Evolutionary conservation across 1,139 yeast genomes (phyloP), one percentile per base, ranked within the genome.

Genomic region (Martiniozyma asiatica): DNA sequence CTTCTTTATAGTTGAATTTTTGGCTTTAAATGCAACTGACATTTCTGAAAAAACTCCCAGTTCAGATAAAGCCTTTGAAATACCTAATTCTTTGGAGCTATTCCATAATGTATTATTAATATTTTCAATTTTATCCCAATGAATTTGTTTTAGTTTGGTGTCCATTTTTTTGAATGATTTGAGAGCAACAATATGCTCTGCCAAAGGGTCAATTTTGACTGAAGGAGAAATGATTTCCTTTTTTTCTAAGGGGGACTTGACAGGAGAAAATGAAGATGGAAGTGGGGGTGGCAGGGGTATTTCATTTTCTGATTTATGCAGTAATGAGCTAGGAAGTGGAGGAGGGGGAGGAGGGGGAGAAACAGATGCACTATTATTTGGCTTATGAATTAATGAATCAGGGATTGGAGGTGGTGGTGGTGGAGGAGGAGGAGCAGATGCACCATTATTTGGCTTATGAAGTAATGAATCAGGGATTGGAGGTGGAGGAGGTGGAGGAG

Each of bases 71-170:
- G 85, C 94, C 12, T 64, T 67, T 36, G 85, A 66, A 11, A 87
- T 69, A 14, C 97, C 97, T 38, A 68, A 63, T 36, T 55, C 58
- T 27, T 64, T 65, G 18, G 65, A 58, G 23, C 67, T 70, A n/a
- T 63, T 64, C 98, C 98, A 89, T 32, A 89, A 70, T 0, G 97
- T 87, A 26, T 74, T 67, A 26, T 74, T 69, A 26, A 82, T 73
- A 37, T 63, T 56, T 19, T 73, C 77, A 26, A 89, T 62, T 48
- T 73, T 80, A 42, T 87, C 94, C 97, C 97, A 89, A 50, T 89
- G 98, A 65, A 89, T 76, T 48, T 87, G 97, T 51, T 87, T 89
- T 44, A 89, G 62, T 40, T 74, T 77, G 12, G 68, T 59, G 34
- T 67, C 67, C 4, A 92, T 80, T 32, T 77, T 60, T 11, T 60